Evolutionary conservation across 179 eudicot species (phyloP).

Genomic region (Actinidia arguta): DNA sequence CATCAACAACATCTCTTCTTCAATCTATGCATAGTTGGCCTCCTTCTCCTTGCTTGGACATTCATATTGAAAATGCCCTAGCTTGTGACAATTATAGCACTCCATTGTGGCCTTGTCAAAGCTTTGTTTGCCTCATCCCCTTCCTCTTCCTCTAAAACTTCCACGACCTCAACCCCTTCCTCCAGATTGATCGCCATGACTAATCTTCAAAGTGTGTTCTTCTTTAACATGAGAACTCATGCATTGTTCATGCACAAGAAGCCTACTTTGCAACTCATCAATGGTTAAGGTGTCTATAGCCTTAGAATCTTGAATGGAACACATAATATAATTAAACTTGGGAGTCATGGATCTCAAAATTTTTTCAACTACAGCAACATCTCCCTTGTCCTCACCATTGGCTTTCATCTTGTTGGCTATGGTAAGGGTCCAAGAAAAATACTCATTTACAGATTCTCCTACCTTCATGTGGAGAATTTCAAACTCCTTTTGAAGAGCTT

Average conservation of each 20-base stretch:
- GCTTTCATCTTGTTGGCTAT: background rate
- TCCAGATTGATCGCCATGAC: background rate
- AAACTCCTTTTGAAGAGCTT: no score
- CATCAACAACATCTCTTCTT: constrained; percentile 17
- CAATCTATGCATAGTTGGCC: background rate
- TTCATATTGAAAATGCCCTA: background rate
- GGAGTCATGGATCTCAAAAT: background rate
- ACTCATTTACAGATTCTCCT: no score
- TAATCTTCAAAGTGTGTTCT: background rate
- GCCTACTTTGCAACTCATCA: background rate
- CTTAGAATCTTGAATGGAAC: background rate
- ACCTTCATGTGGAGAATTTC: no score
- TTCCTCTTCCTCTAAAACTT: background rate
- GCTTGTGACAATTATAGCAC: constrained; percentile 4
- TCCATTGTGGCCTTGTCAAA: background rate
- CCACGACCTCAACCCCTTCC: constrained; percentile 7
- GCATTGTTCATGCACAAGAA: background rate
- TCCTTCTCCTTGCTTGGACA: background rate
- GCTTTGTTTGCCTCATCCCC: background rate
- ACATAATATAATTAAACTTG: background rate
- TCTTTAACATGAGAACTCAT: background rate
- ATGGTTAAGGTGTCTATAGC: background rate
- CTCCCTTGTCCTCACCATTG: background rate
- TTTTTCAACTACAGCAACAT: background rate
- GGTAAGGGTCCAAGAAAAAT: no score